phyloP scores from a whole-genome alignment of 2,329 filamentous ascomycete species.

The Thyridium curvatum region DNA sequence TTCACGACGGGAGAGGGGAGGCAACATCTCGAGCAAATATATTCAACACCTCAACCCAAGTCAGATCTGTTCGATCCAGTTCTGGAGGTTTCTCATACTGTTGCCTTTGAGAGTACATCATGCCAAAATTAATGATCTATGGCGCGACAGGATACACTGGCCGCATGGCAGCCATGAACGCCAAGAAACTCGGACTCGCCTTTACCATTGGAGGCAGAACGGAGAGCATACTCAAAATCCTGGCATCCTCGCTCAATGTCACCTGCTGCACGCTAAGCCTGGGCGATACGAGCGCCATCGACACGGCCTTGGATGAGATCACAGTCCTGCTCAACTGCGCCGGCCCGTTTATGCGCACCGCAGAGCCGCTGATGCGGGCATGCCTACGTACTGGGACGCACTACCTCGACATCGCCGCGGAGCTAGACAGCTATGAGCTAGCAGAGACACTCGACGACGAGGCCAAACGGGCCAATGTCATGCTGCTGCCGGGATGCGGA shows the following conservation, averaged over 20 bases:
- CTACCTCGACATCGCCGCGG: not conserved
- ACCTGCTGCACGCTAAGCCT: not conserved
- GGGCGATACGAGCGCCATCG: too few relatives aligned
- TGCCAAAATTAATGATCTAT: not conserved
- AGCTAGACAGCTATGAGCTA: not conserved
- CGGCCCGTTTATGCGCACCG: not conserved
- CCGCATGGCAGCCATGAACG: not conserved
- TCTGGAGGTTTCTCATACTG: too few relatives aligned
- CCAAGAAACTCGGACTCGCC: not conserved
- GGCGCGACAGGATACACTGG: not conserved
- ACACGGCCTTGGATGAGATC: not conserved
- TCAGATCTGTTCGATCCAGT: too few relatives aligned
- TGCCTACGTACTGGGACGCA: not conserved
- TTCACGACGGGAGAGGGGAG: too few relatives aligned
- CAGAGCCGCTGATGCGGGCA: not conserved
- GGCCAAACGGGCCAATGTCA: not conserved
- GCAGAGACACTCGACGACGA: not conserved
- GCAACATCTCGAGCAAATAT: too few relatives aligned
- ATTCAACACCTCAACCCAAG: too few relatives aligned
- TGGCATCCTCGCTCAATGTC: not conserved
- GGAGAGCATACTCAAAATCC: not conserved
- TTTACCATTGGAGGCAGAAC: not conserved
- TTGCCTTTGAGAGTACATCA: too few relatives aligned
- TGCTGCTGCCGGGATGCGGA: not conserved
- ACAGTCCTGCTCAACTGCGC: not conserved